Base-by-base conservation (phyloP, 352 stramenopile species). In the Globisporangium nodosum region DNA sequence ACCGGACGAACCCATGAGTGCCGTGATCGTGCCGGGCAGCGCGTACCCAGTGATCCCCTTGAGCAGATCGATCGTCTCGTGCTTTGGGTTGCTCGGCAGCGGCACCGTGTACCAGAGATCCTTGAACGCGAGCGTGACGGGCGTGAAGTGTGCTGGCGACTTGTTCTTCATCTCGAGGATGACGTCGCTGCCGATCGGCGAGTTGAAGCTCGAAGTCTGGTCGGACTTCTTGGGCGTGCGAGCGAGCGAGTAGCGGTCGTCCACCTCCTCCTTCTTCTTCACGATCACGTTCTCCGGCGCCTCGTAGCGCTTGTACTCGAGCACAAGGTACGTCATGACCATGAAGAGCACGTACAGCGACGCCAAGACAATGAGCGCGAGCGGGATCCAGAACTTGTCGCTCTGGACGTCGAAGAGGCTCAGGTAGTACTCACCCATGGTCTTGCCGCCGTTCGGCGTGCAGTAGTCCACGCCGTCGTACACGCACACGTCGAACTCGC, bases 1-100 rank as follows among this genome's bases (percentile, higher is more conserved):
- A 46, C 87, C 86, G 0, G 74, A 85, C 3, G 69, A 73, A 1
- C 85, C 85, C 78, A 92, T 91, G 27, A 95, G 61, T 0, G 83
- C 83, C 1, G 79, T 88, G 33, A 85, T 66, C 21, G 46, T 60
- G 8, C 74, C 74, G 0, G 76, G 73, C 5, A 48, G 18, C 6
- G 68, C 66, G 46, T 69, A 65, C 1, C 71, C 76, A 1, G 48
- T 60, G 47, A 86, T 64, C 5, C 65, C 52, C 13, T 60, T 55
- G 31, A 86, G 70, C 21, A 85, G 18, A n/a, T 70, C 53, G 37
- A 69, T 69, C 15, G 21, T 56, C 51, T 33, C 33, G n/a, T 37
- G 18, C n/a, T 42, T 51, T 7, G 53, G 42, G 42, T 59, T 59
- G 42, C 27, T 52, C 42, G 65, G 65, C 3, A 55, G 24, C 6